Conservation (phyloP, 495 filamentous ascomycete genomes). For the Xylaria cubensis region DNA sequence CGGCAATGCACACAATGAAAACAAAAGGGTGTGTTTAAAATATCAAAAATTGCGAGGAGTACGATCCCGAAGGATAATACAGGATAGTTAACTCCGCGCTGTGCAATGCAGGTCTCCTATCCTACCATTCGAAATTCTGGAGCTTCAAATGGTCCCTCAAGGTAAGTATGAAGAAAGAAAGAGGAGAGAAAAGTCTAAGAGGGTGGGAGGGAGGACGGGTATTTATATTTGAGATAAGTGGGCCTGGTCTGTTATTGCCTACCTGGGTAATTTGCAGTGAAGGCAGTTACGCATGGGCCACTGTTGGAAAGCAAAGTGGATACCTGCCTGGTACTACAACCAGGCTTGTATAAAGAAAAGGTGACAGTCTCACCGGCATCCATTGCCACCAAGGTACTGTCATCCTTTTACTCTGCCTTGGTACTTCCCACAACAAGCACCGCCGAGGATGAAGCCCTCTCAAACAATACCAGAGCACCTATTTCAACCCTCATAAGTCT, state of each 20-base stretch:
- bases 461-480: too few species aligned
- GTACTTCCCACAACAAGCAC: too few species aligned
- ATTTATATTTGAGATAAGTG: conserved; percentile 35
- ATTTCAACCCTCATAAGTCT: too few species aligned
- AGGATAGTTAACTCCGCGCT: conserved; percentile 70
- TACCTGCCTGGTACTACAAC: too few species aligned
- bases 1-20: conserved; percentile 39
- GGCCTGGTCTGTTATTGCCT: background rate
- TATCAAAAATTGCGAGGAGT: conserved; percentile 75
- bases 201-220: conserved; percentile 9
- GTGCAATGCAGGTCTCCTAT: conserved; percentile 78
- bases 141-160: conserved; percentile 68
- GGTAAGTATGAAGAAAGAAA: conserved; percentile 75
- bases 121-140: conserved; percentile 66
- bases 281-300: background rate
- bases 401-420: too few species aligned
- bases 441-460: too few species aligned
- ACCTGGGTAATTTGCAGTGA: background rate
- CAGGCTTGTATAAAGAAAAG: too few species aligned
- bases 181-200: conserved; percentile 31
- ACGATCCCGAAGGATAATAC: conserved; percentile 74
- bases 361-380: too few species aligned
- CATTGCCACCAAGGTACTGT: too few species aligned
- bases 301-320: background rate
- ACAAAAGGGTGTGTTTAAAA: conserved; percentile 41